A percentile compares a stretch with the other conserved stretches of the same genome.
Conservation (phyloP, 1,284 basidiomycete genomes). For the Tremellales sp. region DNA sequence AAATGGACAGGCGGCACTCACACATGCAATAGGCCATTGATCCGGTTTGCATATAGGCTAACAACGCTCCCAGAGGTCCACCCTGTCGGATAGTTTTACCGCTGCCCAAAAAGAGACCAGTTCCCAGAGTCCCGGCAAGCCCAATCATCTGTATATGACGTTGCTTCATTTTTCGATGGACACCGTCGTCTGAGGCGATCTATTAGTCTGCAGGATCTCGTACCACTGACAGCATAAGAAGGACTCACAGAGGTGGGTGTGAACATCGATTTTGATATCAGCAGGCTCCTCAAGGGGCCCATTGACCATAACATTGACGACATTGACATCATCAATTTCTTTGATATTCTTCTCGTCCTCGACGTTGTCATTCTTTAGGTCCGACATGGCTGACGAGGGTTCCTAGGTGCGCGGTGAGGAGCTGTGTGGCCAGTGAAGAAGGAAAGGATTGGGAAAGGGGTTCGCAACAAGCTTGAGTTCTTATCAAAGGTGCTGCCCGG, state of each 20-base stretch:
- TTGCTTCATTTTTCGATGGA: slow-evolving; percentile 31
- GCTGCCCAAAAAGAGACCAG: slow-evolving; percentile 75
- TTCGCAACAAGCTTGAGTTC: too few species aligned
- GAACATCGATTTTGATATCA: slow-evolving; percentile 18
- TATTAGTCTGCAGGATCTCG: not conserved
- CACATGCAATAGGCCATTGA: slow-evolving; percentile 24
- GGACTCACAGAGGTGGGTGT: slow-evolving; percentile 17
- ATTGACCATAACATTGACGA: not conserved
- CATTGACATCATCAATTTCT: not conserved
- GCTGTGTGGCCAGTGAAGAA: not conserved
- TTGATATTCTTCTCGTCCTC: slow-evolving; percentile 8
- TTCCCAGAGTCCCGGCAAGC: slow-evolving; percentile 44
- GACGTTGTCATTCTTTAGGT: not conserved
- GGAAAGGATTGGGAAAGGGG: not conserved
- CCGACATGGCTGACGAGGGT: slow-evolving; percentile 2
- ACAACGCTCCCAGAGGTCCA: slow-evolving; percentile 48
- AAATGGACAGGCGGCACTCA: slow-evolving; percentile 6
- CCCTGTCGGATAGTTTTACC: slow-evolving; percentile 55
- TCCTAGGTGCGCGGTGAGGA: too few species aligned
- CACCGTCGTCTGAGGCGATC: slow-evolving; percentile 16
- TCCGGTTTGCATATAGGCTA: slow-evolving; percentile 24
- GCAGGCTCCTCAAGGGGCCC: slow-evolving; percentile 2
- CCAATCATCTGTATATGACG: slow-evolving; percentile 40
- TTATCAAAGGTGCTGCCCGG: too few species aligned
- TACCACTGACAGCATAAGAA: not conserved